These are phyloP conservation scores for Wickerhamiella sergipiensis DNA, from an alignment of 805 yeast genomes.

Conservation along the genomic window DNA sequence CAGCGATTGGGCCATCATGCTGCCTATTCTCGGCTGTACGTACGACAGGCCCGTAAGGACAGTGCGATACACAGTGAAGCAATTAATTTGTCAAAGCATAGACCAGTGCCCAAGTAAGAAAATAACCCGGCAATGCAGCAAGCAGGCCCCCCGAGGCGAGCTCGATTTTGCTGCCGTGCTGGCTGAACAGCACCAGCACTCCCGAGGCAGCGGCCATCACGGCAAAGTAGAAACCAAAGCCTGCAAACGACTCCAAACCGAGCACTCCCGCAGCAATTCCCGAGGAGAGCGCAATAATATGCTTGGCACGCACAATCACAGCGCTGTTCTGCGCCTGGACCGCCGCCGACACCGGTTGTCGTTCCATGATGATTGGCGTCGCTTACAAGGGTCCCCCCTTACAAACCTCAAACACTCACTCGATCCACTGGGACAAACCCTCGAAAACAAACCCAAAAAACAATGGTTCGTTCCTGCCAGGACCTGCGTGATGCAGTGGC, in stretches of 20 bases:
- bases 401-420: no score
- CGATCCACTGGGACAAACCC: no score
- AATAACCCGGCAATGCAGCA: slow-evolving; percentile 13
- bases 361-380: not conserved
- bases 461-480: slow-evolving; percentile 55
- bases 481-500: slow-evolving; percentile 95
- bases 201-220: slow-evolving; percentile 20
- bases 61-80: no score
- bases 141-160: slow-evolving; percentile 9
- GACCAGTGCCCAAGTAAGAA: slow-evolving; percentile 17
- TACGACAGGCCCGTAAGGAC: no score
- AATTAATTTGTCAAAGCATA: slow-evolving; percentile 1
- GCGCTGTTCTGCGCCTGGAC: not conserved
- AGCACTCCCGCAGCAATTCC: slow-evolving; percentile 46
- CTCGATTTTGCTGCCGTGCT: slow-evolving; percentile 5
- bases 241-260: slow-evolving; percentile 35
- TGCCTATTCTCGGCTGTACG: no score
- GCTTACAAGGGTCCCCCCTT: not conserved
- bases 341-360: not conserved
- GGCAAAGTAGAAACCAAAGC: slow-evolving; percentile 32
- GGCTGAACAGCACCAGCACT: slow-evolving; percentile 1
- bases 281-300: slow-evolving; percentile 34
- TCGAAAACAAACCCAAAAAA: no score
- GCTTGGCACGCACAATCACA: slow-evolving; percentile 18
- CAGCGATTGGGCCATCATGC: no score